Conservation (phyloP, 2,329 filamentous ascomycete species). For the Blastomyces parvus region DNA sequence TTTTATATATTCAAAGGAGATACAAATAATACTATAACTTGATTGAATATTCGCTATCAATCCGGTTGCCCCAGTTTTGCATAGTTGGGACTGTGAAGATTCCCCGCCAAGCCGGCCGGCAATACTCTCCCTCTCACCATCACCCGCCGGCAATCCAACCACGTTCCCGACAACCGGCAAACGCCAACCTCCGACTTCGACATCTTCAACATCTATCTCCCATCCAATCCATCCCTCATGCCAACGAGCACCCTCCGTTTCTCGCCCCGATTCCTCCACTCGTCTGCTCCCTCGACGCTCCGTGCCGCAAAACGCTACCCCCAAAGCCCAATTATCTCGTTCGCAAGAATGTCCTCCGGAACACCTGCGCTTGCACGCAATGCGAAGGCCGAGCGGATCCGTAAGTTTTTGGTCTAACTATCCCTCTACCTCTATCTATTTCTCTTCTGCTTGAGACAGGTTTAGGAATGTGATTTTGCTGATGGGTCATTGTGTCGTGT, state of each 20-base stretch:
- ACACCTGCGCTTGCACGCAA: background rate
- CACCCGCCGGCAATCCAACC: too few species aligned
- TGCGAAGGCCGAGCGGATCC: slow-evolving; percentile 21
- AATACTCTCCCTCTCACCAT: too few species aligned
- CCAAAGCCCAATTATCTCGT: background rate
- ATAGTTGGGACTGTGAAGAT: too few species aligned
- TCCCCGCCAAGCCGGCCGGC: too few species aligned
- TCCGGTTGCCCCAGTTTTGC: too few species aligned
- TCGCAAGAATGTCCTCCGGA: background rate
- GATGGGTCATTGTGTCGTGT: slow-evolving; percentile 9
- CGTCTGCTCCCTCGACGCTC: background rate
- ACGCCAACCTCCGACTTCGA: too few species aligned
- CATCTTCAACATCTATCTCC: background rate
- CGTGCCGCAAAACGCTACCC: background rate
- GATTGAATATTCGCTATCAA: too few species aligned
- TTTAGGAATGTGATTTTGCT: slow-evolving; percentile 5
- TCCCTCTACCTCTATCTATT: background rate
- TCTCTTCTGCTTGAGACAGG: background rate
- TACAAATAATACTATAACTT: too few species aligned
- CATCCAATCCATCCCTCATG: background rate
- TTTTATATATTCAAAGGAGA: too few species aligned
- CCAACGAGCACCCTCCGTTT: background rate
- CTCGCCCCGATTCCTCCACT: background rate
- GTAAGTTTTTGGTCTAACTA: slow-evolving; percentile 16
- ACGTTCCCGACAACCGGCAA: too few species aligned